Evolutionary conservation across 1,139 yeast genomes (phyloP).

Genomic region (Blastobotrys indianensis): DNA sequence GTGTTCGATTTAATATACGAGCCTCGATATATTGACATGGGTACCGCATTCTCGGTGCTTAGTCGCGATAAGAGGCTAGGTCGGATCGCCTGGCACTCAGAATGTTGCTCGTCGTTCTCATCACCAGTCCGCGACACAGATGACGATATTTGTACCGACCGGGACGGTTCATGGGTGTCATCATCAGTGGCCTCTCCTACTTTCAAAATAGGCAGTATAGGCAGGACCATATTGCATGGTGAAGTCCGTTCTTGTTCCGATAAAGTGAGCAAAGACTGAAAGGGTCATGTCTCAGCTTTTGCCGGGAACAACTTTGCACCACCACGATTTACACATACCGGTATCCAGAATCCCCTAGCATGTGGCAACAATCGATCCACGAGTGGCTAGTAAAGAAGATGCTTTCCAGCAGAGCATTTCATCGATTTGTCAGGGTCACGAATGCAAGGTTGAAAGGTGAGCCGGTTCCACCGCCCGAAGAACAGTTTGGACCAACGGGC

Average conservation of each 20-base stretch:
- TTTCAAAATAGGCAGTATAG: no score
- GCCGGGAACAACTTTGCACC: no score
- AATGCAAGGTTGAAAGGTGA: constrained; percentile 48
- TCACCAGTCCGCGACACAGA: no score
- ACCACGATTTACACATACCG: no score
- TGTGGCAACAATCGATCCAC: constrained; percentile 27
- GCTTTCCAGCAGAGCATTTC: constrained; percentile 58
- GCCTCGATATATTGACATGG: constrained; percentile 4
- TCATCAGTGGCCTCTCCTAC: no score
- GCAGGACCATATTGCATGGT: no score
- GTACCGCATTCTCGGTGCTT: background rate
- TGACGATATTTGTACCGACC: no score
- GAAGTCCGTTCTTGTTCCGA: no score
- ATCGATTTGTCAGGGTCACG: constrained; percentile 60
- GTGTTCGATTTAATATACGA: constrained; percentile 3
- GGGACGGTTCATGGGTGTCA: no score
- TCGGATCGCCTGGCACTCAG: background rate
- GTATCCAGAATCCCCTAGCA: background rate
- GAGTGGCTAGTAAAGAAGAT: constrained; percentile 33
- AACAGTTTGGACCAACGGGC: constrained; percentile 14
- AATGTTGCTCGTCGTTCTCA: no score
- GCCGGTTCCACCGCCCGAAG: constrained; percentile 32
- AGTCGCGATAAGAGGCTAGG: constrained; percentile 5
- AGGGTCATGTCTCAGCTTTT: no score
- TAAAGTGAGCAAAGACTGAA: no score